Percentiles rank a stretch among this genome's conserved stretches.
These are phyloP conservation scores for Monosporascus sp. DNA, from an alignment of 2,329 filamentous ascomycete species.

Conservation along the genomic window DNA sequence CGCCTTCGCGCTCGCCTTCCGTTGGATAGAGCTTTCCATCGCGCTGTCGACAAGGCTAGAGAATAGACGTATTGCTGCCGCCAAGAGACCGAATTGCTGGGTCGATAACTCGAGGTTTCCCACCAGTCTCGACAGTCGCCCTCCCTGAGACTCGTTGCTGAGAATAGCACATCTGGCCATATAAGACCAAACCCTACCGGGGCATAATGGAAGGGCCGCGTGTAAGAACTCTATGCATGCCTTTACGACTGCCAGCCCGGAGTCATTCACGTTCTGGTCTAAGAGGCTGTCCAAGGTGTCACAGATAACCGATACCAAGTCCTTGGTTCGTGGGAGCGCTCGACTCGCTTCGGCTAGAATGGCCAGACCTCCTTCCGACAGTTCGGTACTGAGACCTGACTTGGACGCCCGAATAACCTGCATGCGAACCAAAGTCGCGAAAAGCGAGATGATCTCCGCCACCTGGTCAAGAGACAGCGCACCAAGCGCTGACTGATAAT, in stretches of 20 bases:
- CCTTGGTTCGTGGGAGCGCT: constrained; percentile 52
- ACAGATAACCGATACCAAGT: constrained; percentile 76
- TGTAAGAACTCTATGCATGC: constrained; percentile 78
- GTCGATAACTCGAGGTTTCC: constrained; percentile 76
- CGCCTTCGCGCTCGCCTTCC: constrained; percentile 52
- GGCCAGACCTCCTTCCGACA: constrained; percentile 33
- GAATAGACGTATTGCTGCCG: constrained; percentile 69
- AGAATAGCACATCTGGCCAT: constrained; percentile 77
- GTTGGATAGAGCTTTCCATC: constrained; percentile 61
- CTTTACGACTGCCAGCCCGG: constrained; percentile 59
- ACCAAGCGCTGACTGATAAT: constrained; percentile 47
- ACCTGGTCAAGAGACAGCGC: constrained; percentile 55
- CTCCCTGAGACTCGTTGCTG: constrained; percentile 68
- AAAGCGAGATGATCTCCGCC: constrained; percentile 67
- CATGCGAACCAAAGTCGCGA: constrained; percentile 63
- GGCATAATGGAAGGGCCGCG: constrained; percentile 66
- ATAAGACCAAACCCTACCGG: constrained; percentile 85
- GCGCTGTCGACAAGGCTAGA: constrained; percentile 71
- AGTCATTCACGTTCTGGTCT: constrained; percentile 57
- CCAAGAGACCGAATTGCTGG: constrained; percentile 72
- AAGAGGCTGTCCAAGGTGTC: constrained; percentile 74
- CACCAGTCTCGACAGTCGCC: constrained; percentile 71
- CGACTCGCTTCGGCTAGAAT: constrained; percentile 56
- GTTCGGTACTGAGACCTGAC: constrained; percentile 12
- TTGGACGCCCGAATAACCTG: constrained; percentile 35